These are phyloP conservation scores for Stromatinia cepivora DNA, from an alignment of 2,329 filamentous ascomycete genomes.

Conservation along the genomic window DNA sequence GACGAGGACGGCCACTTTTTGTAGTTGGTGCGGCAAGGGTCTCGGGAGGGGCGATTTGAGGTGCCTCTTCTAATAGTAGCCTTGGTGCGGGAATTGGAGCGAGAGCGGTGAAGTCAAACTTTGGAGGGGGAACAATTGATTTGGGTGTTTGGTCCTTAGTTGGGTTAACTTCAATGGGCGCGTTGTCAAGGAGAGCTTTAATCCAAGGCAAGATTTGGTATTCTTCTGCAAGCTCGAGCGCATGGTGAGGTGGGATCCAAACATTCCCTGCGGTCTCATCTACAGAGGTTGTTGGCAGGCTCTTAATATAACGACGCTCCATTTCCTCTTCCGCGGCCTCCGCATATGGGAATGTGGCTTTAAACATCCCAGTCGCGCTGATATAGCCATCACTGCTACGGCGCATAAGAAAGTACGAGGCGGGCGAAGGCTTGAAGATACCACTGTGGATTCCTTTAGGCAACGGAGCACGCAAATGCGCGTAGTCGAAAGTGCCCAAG, in stretches of 20 bases:
- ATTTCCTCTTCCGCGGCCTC: constrained; percentile 69
- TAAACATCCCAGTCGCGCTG: constrained; percentile 89
- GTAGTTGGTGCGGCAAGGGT: constrained; percentile 38
- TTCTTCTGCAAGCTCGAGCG: constrained; percentile 79
- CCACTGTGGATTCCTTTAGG: constrained; percentile 90
- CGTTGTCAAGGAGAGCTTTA: constrained; percentile 84
- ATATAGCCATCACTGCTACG: constrained; percentile 82
- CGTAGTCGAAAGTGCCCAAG: constrained; percentile 89
- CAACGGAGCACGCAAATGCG: constrained; percentile 87
- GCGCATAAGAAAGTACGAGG: constrained; percentile 96
- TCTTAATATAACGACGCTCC: constrained; percentile 84
- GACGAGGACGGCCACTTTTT: constrained; percentile 50
- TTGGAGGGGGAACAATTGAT: constrained; percentile 78
- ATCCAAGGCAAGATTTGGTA: constrained; percentile 89
- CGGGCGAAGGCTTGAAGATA: constrained; percentile 82
- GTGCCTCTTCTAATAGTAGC: constrained; percentile 5
- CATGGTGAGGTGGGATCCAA: constrained; percentile 85
- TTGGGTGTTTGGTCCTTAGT: constrained; percentile 57
- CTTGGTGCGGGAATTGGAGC: constrained; percentile 1
- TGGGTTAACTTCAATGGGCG: constrained; percentile 62
- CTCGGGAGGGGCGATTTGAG: constrained; percentile 18
- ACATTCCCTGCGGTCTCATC: constrained; percentile 97
- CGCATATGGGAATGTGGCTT: constrained; percentile 81
- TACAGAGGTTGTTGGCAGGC: constrained; percentile 73
- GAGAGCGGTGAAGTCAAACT: constrained; percentile 46